Percentiles rank a stretch among this genome's conserved stretches.
These are phyloP conservation scores for Sugiyamaella mastotermitis DNA, from an alignment of 805 yeast genomes.

Conservation along the genomic window DNA sequence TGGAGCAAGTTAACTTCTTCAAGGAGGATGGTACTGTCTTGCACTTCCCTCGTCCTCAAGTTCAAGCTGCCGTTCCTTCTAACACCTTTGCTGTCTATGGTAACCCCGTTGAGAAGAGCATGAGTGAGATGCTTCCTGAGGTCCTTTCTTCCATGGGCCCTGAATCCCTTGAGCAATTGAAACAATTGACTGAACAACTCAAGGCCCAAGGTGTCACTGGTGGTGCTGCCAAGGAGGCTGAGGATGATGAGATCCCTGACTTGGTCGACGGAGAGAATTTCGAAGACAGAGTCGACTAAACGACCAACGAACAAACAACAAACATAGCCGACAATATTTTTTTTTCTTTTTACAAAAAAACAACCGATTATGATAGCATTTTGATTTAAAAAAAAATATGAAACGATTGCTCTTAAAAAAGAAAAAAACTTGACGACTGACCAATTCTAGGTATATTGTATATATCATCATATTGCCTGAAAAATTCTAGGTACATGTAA, in stretches of 20 bases:
- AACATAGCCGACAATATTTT: too few species aligned
- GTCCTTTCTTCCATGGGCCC: conserved; percentile 95
- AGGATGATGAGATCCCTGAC: conserved; percentile 51
- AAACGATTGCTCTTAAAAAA: too few species aligned
- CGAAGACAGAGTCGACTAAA: conserved; percentile 55
- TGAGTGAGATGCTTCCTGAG: conserved; percentile 88
- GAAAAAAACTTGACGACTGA: too few species aligned
- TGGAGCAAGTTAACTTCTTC: conserved; percentile 97
- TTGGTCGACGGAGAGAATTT: conserved; percentile 86
- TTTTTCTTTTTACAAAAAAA: too few species aligned
- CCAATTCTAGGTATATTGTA: too few species aligned
- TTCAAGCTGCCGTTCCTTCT: conserved; percentile 84
- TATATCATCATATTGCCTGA: too few species aligned
- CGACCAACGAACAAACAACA: too few species aligned
- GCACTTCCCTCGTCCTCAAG: conserved; percentile 95
- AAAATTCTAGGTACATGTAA: too few species aligned
- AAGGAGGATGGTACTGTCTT: conserved; percentile 92
- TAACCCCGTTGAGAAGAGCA: conserved; percentile 84
- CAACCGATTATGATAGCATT: too few species aligned
- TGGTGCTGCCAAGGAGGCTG: conserved; percentile 44
- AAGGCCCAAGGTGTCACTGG: conserved; percentile 37
- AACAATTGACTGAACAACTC: conserved; percentile 83
- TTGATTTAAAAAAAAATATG: too few species aligned
- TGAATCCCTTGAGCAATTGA: conserved; percentile 84
- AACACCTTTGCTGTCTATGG: conserved; percentile 95